phyloP scores from a whole-genome alignment of 176 grass and related monocot species.

The Oryza rufipogon region DNA sequence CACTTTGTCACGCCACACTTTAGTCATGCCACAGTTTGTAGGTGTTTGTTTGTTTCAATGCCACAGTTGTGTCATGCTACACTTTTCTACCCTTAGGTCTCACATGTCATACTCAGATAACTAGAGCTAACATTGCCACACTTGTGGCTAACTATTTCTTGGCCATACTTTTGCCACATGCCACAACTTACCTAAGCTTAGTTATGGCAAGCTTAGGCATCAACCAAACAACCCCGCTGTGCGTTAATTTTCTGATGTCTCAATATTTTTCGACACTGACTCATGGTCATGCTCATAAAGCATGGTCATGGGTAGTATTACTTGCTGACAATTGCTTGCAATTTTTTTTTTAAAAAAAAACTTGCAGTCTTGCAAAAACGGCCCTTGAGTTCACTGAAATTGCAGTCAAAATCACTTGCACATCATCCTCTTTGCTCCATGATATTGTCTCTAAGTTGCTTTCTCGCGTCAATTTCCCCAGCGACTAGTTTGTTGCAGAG shows the following conservation, averaged over 20 bases:
- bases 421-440: background rate
- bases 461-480: background rate
- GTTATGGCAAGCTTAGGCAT: too few relatives aligned
- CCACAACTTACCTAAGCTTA: too few relatives aligned
- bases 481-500: background rate
- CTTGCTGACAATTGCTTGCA: background rate
- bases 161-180: too few relatives aligned
- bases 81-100: too few relatives aligned
- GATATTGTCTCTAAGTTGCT: slow-evolving; percentile 7
- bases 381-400: background rate
- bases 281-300: background rate
- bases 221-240: background rate
- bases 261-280: background rate
- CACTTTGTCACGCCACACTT: too few relatives aligned
- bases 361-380: background rate
- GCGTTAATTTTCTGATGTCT: background rate
- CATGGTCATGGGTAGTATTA: background rate
- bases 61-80: too few relatives aligned
- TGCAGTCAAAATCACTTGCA: background rate
- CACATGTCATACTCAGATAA: too few relatives aligned
- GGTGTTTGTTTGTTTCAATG: too few relatives aligned
- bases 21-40: too few relatives aligned
- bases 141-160: too few relatives aligned
- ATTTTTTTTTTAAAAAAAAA: background rate
- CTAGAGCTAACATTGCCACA: too few relatives aligned